Evolutionary conservation across 768 basidiomycete species (phyloP).

Genomic region (Suillus brevipes): DNA sequence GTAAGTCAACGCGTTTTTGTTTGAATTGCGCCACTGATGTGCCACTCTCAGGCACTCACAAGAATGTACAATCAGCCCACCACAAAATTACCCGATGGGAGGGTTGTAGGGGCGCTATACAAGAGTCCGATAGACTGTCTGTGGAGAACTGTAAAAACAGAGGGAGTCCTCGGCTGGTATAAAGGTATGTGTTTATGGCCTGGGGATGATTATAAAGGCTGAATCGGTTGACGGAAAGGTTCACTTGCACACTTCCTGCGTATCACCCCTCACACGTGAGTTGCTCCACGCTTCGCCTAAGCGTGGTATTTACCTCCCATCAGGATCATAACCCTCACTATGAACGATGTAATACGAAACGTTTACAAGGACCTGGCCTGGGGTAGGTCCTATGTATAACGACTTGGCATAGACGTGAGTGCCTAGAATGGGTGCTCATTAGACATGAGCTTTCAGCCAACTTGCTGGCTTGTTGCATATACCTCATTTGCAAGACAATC

Average conservation of each 20-base stretch:
- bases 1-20: constrained; percentile 41
- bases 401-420: not conserved
- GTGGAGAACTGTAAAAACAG: constrained; percentile 91
- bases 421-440: not conserved
- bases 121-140: constrained; percentile 94
- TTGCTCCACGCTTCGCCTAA: constrained; percentile 10
- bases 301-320: not conserved
- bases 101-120: constrained; percentile 73
- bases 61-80: constrained; percentile 97
- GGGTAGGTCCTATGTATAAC: constrained; percentile 1
- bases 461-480: not conserved
- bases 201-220: not conserved
- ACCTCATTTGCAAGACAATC: not conserved
- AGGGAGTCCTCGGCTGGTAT: constrained; percentile 94
- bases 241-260: constrained; percentile 92
- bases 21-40: not conserved
- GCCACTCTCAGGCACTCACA: constrained; percentile 65
- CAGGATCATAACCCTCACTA: constrained; percentile 88
- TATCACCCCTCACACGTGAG: constrained; percentile 90
- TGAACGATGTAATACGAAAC: constrained; percentile 76
- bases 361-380: constrained; percentile 52
- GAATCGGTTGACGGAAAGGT: constrained; percentile 43
- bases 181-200: constrained; percentile 58
- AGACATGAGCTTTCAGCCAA: not conserved
- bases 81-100: constrained; percentile 65